phyloP scores from a whole-genome alignment of 257 asterid genomes.

The Gentiana straminea region DNA sequence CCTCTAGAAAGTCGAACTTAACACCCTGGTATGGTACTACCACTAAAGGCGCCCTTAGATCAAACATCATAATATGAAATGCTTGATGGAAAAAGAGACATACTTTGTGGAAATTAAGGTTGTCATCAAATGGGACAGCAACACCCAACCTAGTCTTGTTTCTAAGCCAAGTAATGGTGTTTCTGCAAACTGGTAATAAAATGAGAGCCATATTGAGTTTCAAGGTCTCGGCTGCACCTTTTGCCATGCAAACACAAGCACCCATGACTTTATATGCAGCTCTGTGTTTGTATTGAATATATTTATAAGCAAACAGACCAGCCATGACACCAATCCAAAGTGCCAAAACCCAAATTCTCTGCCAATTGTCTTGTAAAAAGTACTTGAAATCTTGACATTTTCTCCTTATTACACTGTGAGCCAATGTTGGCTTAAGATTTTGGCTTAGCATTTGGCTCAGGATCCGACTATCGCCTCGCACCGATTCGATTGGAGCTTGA shows the following conservation, averaged over 20 bases:
- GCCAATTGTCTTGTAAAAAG: conserved; percentile 75
- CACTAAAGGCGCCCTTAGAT: no score
- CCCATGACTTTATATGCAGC: conserved; percentile 57
- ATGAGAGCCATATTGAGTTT: conserved; percentile 90
- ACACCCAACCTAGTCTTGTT: conserved; percentile 53
- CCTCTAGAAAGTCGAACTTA: no score
- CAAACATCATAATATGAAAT: not conserved
- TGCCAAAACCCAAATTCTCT: conserved; percentile 76
- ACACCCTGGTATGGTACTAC: no score
- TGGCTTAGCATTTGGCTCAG: conserved; percentile 79
- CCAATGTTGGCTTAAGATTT: conserved; percentile 57
- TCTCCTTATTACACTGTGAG: conserved; percentile 25
- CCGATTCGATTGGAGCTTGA: conserved; percentile 60
- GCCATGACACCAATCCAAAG: conserved; percentile 83
- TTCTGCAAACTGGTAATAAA: conserved; percentile 70
- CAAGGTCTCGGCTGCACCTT: conserved; percentile 88
- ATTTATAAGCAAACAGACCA: conserved; percentile 62
- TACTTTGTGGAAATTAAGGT: conserved; percentile 70
- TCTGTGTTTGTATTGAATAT: conserved; percentile 46
- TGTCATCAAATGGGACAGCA: conserved; percentile 71
- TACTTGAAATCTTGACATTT: conserved; percentile 41
- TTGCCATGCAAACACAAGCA: conserved; percentile 71
- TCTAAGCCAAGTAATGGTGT: conserved; percentile 86
- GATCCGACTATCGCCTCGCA: conserved; percentile 55
- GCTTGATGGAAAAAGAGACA: conserved; percentile 1